Base-by-base conservation (phyloP, 2,329 filamentous ascomycete species). In the Trichoderma asperellum region DNA sequence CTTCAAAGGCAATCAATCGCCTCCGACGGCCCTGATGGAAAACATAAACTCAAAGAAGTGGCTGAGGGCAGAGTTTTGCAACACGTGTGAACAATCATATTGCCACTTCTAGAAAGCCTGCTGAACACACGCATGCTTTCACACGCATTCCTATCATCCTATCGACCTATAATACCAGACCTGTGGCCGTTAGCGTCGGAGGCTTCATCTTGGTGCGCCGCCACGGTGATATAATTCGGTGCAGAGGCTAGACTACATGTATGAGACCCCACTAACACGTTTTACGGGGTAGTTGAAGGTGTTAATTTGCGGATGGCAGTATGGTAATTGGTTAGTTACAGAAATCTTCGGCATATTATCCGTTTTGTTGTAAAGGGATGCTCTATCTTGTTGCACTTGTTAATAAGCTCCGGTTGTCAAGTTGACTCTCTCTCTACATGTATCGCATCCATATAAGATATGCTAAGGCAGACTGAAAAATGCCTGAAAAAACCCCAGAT, bases 101-200 rank as follows among this genome's bases (percentile, higher is more conserved):
- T 55, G 34, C 11, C 32, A n/a, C 5, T 66, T 66, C 62, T 57
- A 66, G 62, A 66, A 43, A 66, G 21, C 12, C 37, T n/a, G 35
- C 18, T 43, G 7, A 43, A 57, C 52, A 34, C 52, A 47, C 27
- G 62, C 35, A 57, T 55, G 52, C 62, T 14, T 10, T 52, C 59
- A n/a, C 16, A 37, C 18, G n/a, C 53, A 47, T 37, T 10, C 10
- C 47, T 43, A 35, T 52, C 43, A 21, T 27, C 12, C 14, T 40
- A 24, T 47, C n/a, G 14, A 49, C 53, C 53, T 58, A 34, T 66
- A 5, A 58, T n/a, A 32, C 35, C 62, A 34, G 16, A 47, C 27
- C 35, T 32, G 10, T 14, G 16, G 4, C n/a, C n/a, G n/a, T n/a
- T 18, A 16, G 27, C 34, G 27, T 57, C 14, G 29, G 14, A n/a